Evolutionary conservation across 108 stramenopile species (phyloP).

Genomic region (Thalassiosira profunda): DNA sequence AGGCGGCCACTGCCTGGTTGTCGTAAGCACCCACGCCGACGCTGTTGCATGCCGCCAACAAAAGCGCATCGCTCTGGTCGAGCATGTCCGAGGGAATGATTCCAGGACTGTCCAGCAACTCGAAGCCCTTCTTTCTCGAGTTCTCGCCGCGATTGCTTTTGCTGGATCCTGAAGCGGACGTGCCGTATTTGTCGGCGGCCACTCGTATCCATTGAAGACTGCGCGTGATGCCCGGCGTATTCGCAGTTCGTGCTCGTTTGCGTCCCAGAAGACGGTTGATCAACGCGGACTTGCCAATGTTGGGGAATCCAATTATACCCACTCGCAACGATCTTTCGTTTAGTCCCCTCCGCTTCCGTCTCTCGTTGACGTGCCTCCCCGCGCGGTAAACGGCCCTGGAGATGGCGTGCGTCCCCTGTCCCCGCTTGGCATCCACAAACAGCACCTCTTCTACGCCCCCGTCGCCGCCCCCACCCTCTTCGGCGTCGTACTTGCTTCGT

Average conservation of each 20-base stretch:
- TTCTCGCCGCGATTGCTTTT: slow-evolving; percentile 30
- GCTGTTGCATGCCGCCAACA: slow-evolving; percentile 95
- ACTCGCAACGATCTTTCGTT: slow-evolving; percentile 90
- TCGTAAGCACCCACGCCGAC: slow-evolving; percentile 98
- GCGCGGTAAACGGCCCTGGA: slow-evolving; percentile 89
- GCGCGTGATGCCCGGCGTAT: slow-evolving; percentile 95
- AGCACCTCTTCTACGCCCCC: slow-evolving; percentile 83
- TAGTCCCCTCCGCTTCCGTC: slow-evolving; percentile 85
- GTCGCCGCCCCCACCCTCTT: slow-evolving; percentile 14
- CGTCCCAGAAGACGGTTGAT: slow-evolving; percentile 93
- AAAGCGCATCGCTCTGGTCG: slow-evolving; percentile 88
- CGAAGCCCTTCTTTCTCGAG: slow-evolving; percentile 70
- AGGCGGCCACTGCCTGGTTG: slow-evolving; percentile 89
- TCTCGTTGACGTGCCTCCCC: slow-evolving; percentile 90
- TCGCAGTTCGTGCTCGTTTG: slow-evolving; percentile 85
- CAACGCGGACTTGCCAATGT: slow-evolving; percentile 96
- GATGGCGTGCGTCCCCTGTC: slow-evolving; percentile 79
- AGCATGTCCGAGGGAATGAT: slow-evolving; percentile 97
- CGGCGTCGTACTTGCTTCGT: slow-evolving; percentile 55
- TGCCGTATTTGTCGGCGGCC: slow-evolving; percentile 50
- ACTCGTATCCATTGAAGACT: slow-evolving; percentile 96
- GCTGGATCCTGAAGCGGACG: slow-evolving; percentile 13
- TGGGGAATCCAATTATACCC: slow-evolving; percentile 97
- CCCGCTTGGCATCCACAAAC: slow-evolving; percentile 94
- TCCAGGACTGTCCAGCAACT: slow-evolving; percentile 96